Percentiles rank a stretch among this genome's conserved stretches.
These are phyloP conservation scores for Botryotinia calthae DNA, from an alignment of 2,329 filamentous ascomycete genomes.

Conservation along the genomic window DNA sequence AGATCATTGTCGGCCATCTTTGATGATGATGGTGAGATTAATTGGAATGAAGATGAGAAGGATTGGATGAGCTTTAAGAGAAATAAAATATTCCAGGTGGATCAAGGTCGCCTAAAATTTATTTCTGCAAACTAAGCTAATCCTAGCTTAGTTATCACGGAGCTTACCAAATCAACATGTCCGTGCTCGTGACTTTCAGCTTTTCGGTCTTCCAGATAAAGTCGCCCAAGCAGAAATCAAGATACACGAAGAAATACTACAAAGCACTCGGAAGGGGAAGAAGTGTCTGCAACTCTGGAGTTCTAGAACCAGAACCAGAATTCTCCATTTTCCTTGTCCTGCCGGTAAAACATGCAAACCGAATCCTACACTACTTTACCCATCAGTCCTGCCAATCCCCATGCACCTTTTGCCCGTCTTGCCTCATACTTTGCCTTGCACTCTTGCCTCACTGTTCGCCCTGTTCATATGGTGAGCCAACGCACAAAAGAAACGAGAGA, in stretches of 20 bases:
- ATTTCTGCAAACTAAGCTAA: conserved; percentile 6
- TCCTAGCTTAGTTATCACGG: conserved; percentile 4
- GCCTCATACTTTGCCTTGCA: neutral
- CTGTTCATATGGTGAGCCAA: conserved; percentile 15
- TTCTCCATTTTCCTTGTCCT: neutral
- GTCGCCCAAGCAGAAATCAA: neutral
- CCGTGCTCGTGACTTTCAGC: neutral
- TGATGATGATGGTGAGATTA: neutral
- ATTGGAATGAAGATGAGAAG: neutral
- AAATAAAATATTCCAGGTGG: conserved; percentile 9
- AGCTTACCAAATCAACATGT: neutral
- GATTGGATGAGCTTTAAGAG: conserved; percentile 7
- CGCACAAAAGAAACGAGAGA: conserved; percentile 9
- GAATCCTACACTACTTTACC: neutral
- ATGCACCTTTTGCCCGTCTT: neutral
- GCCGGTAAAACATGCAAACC: neutral
- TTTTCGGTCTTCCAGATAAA: neutral
- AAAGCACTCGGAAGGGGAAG: no score
- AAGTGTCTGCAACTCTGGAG: neutral
- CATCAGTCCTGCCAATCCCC: neutral
- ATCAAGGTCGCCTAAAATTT: conserved; percentile 19
- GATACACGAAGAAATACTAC: neutral
- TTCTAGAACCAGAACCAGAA: neutral
- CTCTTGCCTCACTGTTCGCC: conserved; percentile 17
- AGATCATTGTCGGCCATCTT: conserved; percentile 45